A percentile compares a stretch with the other conserved stretches of the same genome.
Evolutionary conservation across 352 stramenopile genomes (phyloP).

Genomic region (Phytopythium delawarense): DNA sequence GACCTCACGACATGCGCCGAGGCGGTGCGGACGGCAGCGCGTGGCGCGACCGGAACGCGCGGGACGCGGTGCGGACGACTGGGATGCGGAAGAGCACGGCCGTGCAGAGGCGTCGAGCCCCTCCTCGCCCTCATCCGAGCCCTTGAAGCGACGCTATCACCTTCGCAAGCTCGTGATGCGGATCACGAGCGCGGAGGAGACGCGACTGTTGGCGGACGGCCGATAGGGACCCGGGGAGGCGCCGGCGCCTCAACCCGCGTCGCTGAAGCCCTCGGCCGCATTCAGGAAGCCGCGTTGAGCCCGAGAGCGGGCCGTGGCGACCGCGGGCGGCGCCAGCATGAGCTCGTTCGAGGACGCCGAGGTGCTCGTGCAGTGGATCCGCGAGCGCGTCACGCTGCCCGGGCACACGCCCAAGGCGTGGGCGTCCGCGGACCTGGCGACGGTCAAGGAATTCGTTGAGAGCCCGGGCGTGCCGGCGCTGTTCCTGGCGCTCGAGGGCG

Average conservation of each 20-base stretch:
- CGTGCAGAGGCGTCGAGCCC: too few relatives aligned
- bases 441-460: slow-evolving; percentile 82
- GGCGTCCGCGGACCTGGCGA: slow-evolving; percentile 72
- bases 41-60: too few relatives aligned
- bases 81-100: too few relatives aligned
- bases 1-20: too few relatives aligned
- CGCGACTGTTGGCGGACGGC: neutral
- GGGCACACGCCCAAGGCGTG: slow-evolving; percentile 67
- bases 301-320: neutral
- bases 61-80: too few relatives aligned
- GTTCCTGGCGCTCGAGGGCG: slow-evolving; percentile 55
- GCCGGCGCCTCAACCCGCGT: neutral
- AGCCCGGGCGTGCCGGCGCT: slow-evolving; percentile 59
- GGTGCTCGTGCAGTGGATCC: slow-evolving; percentile 81
- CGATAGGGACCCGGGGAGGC: neutral
- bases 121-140: too few relatives aligned
- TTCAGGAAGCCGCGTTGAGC: neutral
- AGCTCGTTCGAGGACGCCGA: slow-evolving; percentile 86
- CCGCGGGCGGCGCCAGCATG: slow-evolving; percentile 20
- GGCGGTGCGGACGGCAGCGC: too few relatives aligned
- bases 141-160: too few relatives aligned
- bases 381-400: slow-evolving; percentile 69
- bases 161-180: neutral
- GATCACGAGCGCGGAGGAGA: neutral
- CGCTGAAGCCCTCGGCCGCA: neutral